A percentile compares a stretch with the other conserved stretches of the same genome.
phyloP scores from a whole-genome alignment of 768 basidiomycete genomes.

The Boletus speciosus region DNA sequence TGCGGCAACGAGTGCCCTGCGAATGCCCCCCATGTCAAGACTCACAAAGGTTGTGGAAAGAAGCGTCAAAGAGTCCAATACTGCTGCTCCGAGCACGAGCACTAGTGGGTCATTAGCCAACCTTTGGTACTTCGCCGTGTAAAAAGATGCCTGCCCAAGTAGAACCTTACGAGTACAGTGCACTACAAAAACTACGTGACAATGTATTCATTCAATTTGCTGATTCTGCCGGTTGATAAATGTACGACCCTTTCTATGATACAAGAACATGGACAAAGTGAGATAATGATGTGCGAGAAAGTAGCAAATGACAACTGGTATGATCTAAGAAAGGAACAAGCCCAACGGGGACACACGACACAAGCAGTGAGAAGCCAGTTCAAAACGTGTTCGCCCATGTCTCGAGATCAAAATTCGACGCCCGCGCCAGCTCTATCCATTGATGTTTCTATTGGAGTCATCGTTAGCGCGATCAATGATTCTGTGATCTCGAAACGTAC shows the following conservation, averaged over 20 bases:
- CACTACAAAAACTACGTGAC: not conserved
- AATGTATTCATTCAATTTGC: not conserved
- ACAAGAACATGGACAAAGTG: conserved; percentile 28
- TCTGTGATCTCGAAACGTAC: conserved; percentile 35
- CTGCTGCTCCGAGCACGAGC: not conserved
- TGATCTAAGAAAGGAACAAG: conserved; percentile 18
- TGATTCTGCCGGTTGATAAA: conserved; percentile 1
- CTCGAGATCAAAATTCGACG: conserved; percentile 66
- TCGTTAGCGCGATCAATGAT: conserved; percentile 7
- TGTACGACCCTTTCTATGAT: conserved; percentile 25
- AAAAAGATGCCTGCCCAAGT: not conserved
- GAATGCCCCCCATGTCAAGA: too few relatives aligned
- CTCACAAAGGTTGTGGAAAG: too few relatives aligned
- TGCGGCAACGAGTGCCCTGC: too few relatives aligned
- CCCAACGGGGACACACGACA: conserved; percentile 3
- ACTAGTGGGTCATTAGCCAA: not conserved
- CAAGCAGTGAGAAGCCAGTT: conserved; percentile 22
- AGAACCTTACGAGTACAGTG: not conserved
- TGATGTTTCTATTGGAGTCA: conserved; percentile 52
- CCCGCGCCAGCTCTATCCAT: conserved; percentile 68
- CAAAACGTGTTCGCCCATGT: conserved; percentile 78
- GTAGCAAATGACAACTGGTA: conserved; percentile 29
- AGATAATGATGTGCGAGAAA: conserved; percentile 30
- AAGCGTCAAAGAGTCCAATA: too few relatives aligned
- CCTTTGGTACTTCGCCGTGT: not conserved